Percentiles rank a stretch among this genome's conserved stretches.
Evolutionary conservation across 164 flowering plant genomes (phyloP).

Genomic region (Stephania yunnanensis): DNA sequence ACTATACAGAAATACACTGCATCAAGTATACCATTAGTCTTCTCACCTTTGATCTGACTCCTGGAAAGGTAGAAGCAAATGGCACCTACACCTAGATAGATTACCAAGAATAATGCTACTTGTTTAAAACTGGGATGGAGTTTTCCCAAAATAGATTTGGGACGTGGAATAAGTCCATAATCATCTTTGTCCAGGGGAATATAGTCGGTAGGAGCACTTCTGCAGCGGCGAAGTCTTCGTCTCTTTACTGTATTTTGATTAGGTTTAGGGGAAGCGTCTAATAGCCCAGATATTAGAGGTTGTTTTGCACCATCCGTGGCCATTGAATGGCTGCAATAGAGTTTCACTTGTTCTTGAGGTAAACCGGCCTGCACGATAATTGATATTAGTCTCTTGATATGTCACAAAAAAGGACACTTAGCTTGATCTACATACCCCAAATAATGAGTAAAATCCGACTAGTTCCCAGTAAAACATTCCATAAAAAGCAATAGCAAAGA

Average conservation of each 20-base stretch:
- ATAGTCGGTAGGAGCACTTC: constrained; percentile 43
- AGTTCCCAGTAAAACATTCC: background rate
- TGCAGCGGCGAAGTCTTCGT: constrained; percentile 37
- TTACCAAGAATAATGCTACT: constrained; percentile 32
- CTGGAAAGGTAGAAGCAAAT: constrained; percentile 45
- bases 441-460: too few species aligned
- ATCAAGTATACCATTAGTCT: constrained; percentile 66
- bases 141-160: constrained; percentile 26
- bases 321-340: constrained; percentile 1
- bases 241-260: constrained; percentile 18
- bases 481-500: background rate
- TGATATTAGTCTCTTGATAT: background rate
- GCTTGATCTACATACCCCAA: background rate
- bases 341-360: background rate
- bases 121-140: constrained; percentile 39
- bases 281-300: constrained; percentile 28
- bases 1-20: constrained; percentile 75
- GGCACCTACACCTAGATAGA: constrained; percentile 54
- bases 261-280: constrained; percentile 16
- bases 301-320: constrained; percentile 18
- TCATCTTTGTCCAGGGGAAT: constrained; percentile 11
- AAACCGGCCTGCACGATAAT: background rate
- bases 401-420: background rate
- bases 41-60: constrained; percentile 56
- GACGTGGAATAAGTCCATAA: constrained; percentile 14